phyloP scores from a whole-genome alignment of 768 basidiomycete species.

The Ramaria sp. region DNA sequence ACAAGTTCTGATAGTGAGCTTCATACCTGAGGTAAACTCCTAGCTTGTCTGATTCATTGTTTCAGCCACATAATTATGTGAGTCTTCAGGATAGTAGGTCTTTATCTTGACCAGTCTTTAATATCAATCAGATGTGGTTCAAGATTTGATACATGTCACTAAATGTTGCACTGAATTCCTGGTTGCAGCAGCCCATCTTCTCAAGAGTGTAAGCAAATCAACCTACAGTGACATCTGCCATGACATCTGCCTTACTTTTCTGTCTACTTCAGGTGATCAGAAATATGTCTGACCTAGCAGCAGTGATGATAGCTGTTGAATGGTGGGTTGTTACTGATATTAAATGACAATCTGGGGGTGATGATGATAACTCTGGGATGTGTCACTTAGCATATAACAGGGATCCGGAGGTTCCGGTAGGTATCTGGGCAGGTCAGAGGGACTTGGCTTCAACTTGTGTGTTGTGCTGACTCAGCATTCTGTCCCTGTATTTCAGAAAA shows the following conservation, averaged over 20 bases:
- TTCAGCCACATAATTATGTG: constrained; percentile 29
- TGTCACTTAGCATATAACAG: too few species aligned
- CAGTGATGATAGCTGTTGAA: constrained; percentile 32
- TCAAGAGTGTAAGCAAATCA: constrained; percentile 27
- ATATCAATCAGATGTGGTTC: constrained; percentile 27
- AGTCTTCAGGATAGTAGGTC: neutral
- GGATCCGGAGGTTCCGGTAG: too few species aligned
- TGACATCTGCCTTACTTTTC: neutral
- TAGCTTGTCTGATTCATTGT: neutral
- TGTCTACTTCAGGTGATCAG: constrained; percentile 28
- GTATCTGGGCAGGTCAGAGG: too few species aligned
- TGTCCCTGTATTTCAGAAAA: too few species aligned
- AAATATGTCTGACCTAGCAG: constrained; percentile 30
- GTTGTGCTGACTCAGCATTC: too few species aligned
- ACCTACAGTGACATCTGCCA: too few species aligned
- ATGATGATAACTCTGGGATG: too few species aligned
- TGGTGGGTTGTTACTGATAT: too few species aligned
- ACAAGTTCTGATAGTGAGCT: too few species aligned
- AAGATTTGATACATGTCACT: constrained; percentile 22
- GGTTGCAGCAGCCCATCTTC: constrained; percentile 32
- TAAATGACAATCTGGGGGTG: too few species aligned
- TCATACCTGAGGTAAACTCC: neutral
- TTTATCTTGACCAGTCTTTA: neutral
- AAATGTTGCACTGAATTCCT: constrained; percentile 13
- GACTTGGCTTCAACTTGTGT: too few species aligned